Conservation (phyloP, 2,329 filamentous ascomycete genomes). For the Pleurostoma richardsiae region DNA sequence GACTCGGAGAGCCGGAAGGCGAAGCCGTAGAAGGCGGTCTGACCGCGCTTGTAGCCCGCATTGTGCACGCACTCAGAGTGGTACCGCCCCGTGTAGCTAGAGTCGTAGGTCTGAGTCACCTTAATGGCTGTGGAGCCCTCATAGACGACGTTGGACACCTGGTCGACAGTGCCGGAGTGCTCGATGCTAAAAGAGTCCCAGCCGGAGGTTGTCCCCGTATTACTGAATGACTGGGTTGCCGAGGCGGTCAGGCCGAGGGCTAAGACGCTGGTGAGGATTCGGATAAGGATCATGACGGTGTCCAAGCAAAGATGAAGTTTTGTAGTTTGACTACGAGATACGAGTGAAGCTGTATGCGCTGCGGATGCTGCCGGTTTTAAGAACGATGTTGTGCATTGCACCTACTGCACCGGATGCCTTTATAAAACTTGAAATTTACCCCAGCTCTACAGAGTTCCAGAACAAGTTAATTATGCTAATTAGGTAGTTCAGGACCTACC, state of each 20-base stretch:
- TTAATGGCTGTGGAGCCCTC: conserved; percentile 32
- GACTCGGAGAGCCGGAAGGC: conserved; percentile 38
- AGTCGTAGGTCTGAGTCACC: conserved; percentile 37
- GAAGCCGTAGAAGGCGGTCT: conserved; percentile 44
- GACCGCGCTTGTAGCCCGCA: conserved; percentile 37
- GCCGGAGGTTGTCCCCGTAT: conserved; percentile 31
- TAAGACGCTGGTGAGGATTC: not conserved
- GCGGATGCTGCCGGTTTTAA: too few species aligned
- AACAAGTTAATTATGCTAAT: too few species aligned
- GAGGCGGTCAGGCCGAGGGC: not conserved
- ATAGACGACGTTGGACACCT: conserved; percentile 34
- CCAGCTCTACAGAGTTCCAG: too few species aligned
- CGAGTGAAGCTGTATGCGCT: too few species aligned
- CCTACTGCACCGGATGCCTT: too few species aligned
- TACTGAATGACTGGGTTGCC: conserved; percentile 30
- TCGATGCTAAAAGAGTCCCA: conserved; percentile 34
- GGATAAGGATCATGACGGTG: too few species aligned
- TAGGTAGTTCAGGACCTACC: too few species aligned
- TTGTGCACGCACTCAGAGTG: conserved; percentile 41
- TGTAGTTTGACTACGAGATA: too few species aligned
- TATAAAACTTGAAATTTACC: too few species aligned
- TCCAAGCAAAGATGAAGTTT: too few species aligned
- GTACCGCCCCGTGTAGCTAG: conserved; percentile 36
- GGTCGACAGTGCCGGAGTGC: conserved; percentile 32
- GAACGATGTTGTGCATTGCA: too few species aligned